Percentiles rank a stretch among this genome's conserved stretches.
phyloP scores from a whole-genome alignment of 2,329 filamentous ascomycete genomes.

The Aspergillus sp. region DNA sequence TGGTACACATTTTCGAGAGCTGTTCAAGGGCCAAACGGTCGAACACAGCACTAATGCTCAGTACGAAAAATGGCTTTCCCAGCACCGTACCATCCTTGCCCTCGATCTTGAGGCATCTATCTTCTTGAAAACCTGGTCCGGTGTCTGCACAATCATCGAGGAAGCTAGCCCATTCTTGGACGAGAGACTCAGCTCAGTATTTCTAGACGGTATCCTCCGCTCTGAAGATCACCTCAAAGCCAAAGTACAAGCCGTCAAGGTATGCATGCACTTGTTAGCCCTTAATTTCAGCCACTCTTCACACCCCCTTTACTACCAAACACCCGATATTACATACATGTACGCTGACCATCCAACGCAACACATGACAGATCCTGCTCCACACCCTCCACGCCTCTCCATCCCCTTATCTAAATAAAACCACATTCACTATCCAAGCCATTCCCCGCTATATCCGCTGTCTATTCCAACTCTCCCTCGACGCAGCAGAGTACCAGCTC shows the following conservation, averaged over 20 bases:
- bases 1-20: conserved; percentile 59
- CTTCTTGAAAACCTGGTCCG: conserved; percentile 67
- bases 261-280: conserved; percentile 31
- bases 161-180: conserved; percentile 30
- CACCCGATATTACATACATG: background rate
- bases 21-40: conserved; percentile 43
- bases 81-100: conserved; percentile 67
- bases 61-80: conserved; percentile 58
- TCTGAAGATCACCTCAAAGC: conserved; percentile 48
- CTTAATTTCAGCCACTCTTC: background rate
- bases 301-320: background rate
- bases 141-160: conserved; percentile 62
- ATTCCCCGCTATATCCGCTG: conserved; percentile 78
- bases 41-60: conserved; percentile 45
- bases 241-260: conserved; percentile 40
- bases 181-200: conserved; percentile 59
- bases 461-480: conserved; percentile 67
- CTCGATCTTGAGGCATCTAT: conserved; percentile 79
- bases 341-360: background rate
- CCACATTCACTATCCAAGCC: conserved; percentile 44
- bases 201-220: conserved; percentile 66
- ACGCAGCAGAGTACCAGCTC: conserved; percentile 28
- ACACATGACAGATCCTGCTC: conserved; percentile 62
- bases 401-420: conserved; percentile 46
- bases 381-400: conserved; percentile 61